A percentile compares a stretch with the other conserved stretches of the same genome.
These are phyloP conservation scores for Ampelomyces quisqualis DNA, from an alignment of 2,329 filamentous ascomycete genomes.

Conservation along the genomic window DNA sequence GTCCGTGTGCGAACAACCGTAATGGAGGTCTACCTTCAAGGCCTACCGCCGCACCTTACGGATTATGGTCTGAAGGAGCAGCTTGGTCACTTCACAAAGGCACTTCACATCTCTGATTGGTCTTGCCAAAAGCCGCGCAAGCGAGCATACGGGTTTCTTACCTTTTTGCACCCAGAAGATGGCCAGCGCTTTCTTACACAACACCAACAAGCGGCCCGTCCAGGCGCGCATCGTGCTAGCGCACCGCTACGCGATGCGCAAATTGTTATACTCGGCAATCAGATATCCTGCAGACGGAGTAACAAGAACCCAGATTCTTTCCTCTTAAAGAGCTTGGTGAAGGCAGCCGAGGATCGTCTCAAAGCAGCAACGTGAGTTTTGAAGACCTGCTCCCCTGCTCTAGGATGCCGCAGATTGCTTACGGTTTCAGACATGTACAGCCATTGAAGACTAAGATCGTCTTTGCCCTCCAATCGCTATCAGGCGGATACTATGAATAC, in stretches of 20 bases:
- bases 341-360: not conserved
- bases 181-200: not conserved
- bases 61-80: not conserved
- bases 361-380: not conserved
- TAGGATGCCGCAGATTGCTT: not conserved
- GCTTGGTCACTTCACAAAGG: not conserved
- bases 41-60: not conserved
- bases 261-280: not conserved
- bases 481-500: not conserved
- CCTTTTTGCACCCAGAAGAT: not conserved
- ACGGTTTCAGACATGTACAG: not conserved
- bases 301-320: not conserved
- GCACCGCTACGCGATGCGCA: too few species aligned
- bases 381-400: not conserved
- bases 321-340: not conserved
- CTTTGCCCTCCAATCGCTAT: not conserved
- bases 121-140: not conserved
- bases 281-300: not conserved
- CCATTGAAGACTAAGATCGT: not conserved
- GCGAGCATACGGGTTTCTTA: not conserved
- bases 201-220: too few species aligned
- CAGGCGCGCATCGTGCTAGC: not conserved
- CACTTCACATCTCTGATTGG: not conserved
- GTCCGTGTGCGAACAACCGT: not conserved
- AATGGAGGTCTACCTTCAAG: not conserved